Evolutionary conservation across 805 yeast genomes (phyloP), one percentile per base, ranked within the genome.

Genomic region (Phaffomyces antillensis): DNA sequence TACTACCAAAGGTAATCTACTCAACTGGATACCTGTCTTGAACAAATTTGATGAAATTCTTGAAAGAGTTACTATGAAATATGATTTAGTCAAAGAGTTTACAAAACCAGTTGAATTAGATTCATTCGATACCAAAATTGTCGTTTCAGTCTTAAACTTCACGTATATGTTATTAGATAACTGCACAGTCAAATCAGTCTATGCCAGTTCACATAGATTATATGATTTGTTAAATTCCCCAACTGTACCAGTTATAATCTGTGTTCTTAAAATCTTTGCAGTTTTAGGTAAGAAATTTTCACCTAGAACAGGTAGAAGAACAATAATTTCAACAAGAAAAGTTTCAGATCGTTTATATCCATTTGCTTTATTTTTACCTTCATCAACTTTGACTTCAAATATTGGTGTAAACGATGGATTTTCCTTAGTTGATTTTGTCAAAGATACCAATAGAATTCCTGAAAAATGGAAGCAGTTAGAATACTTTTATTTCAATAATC

Each of bases 1-100:
- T 28, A 65, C 81, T 23, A 82, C 87, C 9, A 70, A 79, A 48
- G 86, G 84, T 33, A 84, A 86, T 53, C 63, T 91, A 31, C 74
- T 73, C 48, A 81, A 81, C 47, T 90, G 96, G 93, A 76, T 86
- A 26, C 75, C 83, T 0, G 78, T 86, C 1, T 67, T 91, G 53
- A 84, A 88, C 61, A 70, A 82, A 53, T 78, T 90, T 56, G 96
- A 90, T 59, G 72, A 68, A 12, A 71, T 86, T 7, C 65, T 86
- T 43, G 84, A 79, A 42, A 53, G 56, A 4, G 66, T 74, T 20
- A 73, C 84, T 15, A 64, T 64, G 8, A 77, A 77, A 48, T 83
- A 86, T 55, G 63, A 61, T 31, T 62, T 81, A 43, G 71, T 67
- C 32, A 68, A 69, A 13, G 73, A 72, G 17, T 54, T 63, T 42